phyloP scores from a whole-genome alignment of 73 alveolate genomes.

The Paraurostyla sp. region DNA sequence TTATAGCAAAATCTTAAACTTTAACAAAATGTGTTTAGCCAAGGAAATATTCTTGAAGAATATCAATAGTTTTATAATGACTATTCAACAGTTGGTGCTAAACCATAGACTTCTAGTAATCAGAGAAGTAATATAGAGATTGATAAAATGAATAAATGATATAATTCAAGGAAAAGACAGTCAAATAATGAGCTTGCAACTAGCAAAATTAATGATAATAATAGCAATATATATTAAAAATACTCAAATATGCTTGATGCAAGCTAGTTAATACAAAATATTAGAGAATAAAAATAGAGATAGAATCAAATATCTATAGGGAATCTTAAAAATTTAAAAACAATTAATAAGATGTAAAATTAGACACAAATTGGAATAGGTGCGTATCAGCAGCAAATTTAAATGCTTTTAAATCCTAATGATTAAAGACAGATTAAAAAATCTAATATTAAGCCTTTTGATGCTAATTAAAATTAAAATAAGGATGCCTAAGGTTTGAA shows the following conservation, averaged over 20 bases:
- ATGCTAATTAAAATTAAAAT: background rate
- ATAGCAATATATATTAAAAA: too few relatives aligned
- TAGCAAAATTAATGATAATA: too few relatives aligned
- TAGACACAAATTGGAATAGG: too few relatives aligned
- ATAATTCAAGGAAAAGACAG: background rate
- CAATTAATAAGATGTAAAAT: too few relatives aligned
- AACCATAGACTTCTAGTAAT: slow-evolving; percentile 18
- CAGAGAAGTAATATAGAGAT: background rate
- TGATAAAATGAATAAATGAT: slow-evolving; percentile 18
- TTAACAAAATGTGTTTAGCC: background rate
- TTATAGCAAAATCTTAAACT: background rate
- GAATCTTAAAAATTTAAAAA: too few relatives aligned
- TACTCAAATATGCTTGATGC: too few relatives aligned
- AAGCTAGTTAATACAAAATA: too few relatives aligned
- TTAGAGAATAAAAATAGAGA: too few relatives aligned
- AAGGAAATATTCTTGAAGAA: background rate
- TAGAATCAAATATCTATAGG: too few relatives aligned
- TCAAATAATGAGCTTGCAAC: background rate
- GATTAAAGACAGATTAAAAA: background rate
- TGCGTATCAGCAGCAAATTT: too few relatives aligned
- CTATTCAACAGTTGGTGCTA: background rate
- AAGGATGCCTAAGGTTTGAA: background rate
- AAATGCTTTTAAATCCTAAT: too few relatives aligned
- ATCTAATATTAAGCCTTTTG: background rate
- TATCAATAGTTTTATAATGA: background rate